Evolutionary conservation across 192 early-diverging fungal species (phyloP).

Genomic region (Geranomyces michiganensis): DNA sequence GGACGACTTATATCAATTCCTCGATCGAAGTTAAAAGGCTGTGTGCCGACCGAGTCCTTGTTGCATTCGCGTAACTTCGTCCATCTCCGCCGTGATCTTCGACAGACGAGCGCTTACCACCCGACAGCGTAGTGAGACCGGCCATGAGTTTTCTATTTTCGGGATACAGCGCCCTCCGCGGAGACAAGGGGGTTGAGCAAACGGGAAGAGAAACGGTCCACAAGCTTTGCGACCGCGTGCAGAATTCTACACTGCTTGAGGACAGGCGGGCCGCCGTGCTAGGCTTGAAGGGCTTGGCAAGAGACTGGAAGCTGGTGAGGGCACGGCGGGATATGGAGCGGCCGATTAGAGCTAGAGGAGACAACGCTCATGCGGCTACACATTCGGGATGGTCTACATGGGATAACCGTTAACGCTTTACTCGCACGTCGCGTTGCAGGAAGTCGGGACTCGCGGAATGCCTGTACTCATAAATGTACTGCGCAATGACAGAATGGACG

Average conservation of each 20-base stretch:
- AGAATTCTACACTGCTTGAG: conserved; percentile 83
- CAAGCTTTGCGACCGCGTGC: conserved; percentile 79
- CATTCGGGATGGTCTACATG: no score
- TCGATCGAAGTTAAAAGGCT: no score
- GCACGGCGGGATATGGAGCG: neutral
- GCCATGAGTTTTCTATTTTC: conserved; percentile 63
- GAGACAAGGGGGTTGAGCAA: conserved; percentile 66
- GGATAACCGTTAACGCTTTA: no score
- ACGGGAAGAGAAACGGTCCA: conserved; percentile 77
- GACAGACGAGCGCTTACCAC: no score
- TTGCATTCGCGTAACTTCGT: no score
- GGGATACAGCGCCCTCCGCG: conserved; percentile 65
- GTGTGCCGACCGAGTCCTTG: no score
- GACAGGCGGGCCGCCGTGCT: conserved; percentile 87
- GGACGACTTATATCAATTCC: no score
- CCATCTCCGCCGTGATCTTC: no score
- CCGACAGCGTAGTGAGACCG: neutral
- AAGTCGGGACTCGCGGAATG: conserved; percentile 82
- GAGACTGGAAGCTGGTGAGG: conserved; percentile 77
- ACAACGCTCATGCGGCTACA: no score
- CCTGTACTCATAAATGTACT: conserved; percentile 73
- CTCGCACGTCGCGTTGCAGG: conserved; percentile 63
- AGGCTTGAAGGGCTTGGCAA: conserved; percentile 80
- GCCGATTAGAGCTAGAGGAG: no score
- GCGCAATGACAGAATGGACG: conserved; percentile 79